Conservation (phyloP, 495 filamentous ascomycete genomes). For the Tetracladium setigerum region DNA sequence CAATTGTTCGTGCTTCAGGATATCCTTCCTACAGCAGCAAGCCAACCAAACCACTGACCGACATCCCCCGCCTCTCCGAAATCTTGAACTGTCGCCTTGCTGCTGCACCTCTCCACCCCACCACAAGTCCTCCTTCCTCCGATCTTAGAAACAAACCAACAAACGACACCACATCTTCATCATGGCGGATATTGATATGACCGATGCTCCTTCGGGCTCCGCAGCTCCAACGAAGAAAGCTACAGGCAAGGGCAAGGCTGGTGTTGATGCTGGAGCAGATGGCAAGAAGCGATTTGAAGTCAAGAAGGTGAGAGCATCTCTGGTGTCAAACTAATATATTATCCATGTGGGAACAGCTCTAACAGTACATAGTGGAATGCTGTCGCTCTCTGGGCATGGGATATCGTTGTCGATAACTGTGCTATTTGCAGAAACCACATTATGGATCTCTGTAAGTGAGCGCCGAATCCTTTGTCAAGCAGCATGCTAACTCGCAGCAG, state of each 20-base stretch:
- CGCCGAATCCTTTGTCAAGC: not conserved
- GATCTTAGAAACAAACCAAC: conserved; percentile 6
- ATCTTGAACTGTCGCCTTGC: too few relatives aligned
- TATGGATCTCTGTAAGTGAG: conserved; percentile 86
- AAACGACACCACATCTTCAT: conserved; percentile 14
- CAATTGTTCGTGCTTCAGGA: too few relatives aligned
- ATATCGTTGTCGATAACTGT: conserved; percentile 99
- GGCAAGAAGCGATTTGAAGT: conserved; percentile 95
- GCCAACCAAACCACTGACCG: too few relatives aligned
- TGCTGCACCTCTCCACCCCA: not conserved
- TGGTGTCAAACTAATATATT: not conserved
- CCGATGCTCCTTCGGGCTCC: conserved; percentile 61
- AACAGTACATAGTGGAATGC: conserved; percentile 76
- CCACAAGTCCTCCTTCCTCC: conserved; percentile 10
- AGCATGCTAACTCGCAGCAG: conserved; percentile 34
- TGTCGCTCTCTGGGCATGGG: conserved; percentile 98
- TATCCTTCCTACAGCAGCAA: too few relatives aligned
- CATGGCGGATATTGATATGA: conserved; percentile 98
- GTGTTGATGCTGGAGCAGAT: conserved; percentile 43
- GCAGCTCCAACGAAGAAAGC: conserved; percentile 49
- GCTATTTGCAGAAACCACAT: conserved; percentile 99
- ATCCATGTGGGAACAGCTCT: conserved; percentile 19
- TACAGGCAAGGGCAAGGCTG: conserved; percentile 45
- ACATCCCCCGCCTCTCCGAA: too few relatives aligned
- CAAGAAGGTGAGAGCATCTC: conserved; percentile 67